Evolutionary conservation across 176 grass and related monocot species (phyloP).

Genomic region (Cocos nucifera): DNA sequence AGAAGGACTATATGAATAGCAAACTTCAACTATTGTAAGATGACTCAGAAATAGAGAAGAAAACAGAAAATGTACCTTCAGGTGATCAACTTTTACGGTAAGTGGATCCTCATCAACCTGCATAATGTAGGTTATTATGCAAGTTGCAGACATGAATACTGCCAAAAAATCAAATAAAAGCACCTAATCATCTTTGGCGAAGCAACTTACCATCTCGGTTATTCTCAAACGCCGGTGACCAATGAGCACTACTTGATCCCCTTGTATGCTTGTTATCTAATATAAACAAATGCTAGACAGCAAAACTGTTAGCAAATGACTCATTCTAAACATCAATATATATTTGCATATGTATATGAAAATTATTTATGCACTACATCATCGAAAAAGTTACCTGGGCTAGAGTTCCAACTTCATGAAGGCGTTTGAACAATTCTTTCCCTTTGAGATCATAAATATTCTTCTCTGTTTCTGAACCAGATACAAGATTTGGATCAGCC

Average conservation of each 20-base stretch:
- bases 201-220: constrained; percentile 62
- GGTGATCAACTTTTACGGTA: constrained; percentile 91
- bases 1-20: not conserved
- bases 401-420: constrained; percentile 92
- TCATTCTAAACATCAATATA: constrained; percentile 1
- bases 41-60: constrained; percentile 15
- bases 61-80: constrained; percentile 55
- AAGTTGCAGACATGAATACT: too few relatives aligned
- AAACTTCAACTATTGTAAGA: constrained; percentile 5
- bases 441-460: constrained; percentile 91
- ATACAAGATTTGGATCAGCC: constrained; percentile 47
- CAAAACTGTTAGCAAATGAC: constrained; percentile 7
- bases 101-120: constrained; percentile 95
- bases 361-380: not conserved
- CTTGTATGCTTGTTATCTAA: constrained; percentile 89
- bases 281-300: constrained; percentile 23
- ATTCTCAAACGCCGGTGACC: constrained; percentile 72
- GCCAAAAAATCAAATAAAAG: constrained; percentile 11
- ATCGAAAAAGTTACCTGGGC: constrained; percentile 37
- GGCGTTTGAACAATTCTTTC: constrained; percentile 77
- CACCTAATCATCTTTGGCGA: not conserved
- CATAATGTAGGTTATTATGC: constrained; percentile 1
- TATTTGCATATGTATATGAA: constrained; percentile 12
- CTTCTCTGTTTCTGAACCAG: constrained; percentile 66
- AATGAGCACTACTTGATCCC: constrained; percentile 87